Base-by-base conservation (phyloP, 2,329 filamentous ascomycete species). In the Phaeosphaeriaceae sp. region DNA sequence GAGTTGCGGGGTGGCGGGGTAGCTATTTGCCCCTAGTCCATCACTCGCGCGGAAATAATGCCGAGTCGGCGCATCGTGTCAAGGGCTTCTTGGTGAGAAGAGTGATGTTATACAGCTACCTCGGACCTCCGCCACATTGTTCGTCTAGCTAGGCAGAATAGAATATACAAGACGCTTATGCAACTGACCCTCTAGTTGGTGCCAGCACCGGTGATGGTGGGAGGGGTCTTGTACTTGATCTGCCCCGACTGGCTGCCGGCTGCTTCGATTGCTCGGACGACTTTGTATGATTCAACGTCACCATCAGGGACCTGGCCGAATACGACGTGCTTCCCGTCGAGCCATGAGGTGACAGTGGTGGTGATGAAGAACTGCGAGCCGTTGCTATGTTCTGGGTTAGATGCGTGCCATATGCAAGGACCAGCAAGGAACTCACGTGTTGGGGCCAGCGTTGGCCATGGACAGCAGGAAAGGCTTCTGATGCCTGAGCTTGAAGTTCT, bases 391-490 rank as follows among this genome's bases (percentile, higher is more conserved):
- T 11, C 45, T 46, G 62, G 72, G 56, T 70, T 63, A 61, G 21
- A 10, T 24, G 48, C 45, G 24, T 13, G 19, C n/a, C n/a, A n/a
- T n/a, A 45, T 44, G 20, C 21, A 24, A 41, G 4, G 17, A 13
- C 44, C 15, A 15, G 9, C 11, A 10, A 19, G 42, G 47, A 78
- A 78, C 84, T 76, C 82, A 88, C 85, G 94, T 98, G 90, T 98
- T 96, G 77, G 91, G 90, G 71, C 93, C 93, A 72, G 93, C 91
- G 82, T 97, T 97, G 79, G 93, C 93, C 93, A 97, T 97, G 81
- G 93, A 96, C 69, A 97, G 86, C 71, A 93, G 86, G 84, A 89
- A 91, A 63, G 90, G 89, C 72, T 84, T 82, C 79, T 80, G 81
- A 88, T 97, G 93, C 84, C 87, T 88, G 69, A 85, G 77, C 63